A percentile compares a stretch with the other conserved stretches of the same genome.
phyloP scores from a whole-genome alignment of 2,329 filamentous ascomycete species.

The Pseudogymnoascus sp. region DNA sequence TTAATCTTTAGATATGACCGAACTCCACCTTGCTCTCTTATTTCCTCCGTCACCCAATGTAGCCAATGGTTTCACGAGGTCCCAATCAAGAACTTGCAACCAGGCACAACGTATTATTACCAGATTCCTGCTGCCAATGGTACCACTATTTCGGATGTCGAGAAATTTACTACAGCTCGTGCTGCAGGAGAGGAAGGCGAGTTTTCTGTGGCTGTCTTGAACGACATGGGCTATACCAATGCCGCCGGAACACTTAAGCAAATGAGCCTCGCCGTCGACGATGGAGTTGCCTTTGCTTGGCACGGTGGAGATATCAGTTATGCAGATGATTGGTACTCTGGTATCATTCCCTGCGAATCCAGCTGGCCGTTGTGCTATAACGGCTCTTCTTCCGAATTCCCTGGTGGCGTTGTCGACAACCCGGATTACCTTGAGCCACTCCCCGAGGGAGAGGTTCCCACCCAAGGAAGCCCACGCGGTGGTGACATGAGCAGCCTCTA shows the following conservation, averaged over 20 bases:
- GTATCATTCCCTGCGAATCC: slow-evolving; percentile 40
- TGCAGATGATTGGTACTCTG: slow-evolving; percentile 42
- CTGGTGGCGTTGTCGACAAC: slow-evolving; percentile 22
- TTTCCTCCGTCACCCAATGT: slow-evolving; percentile 39
- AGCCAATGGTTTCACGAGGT: slow-evolving; percentile 45
- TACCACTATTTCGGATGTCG: slow-evolving; percentile 37
- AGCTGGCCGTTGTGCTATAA: slow-evolving; percentile 45
- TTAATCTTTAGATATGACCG: slow-evolving; percentile 37
- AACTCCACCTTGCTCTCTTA: slow-evolving; percentile 40
- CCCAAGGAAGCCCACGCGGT: slow-evolving; percentile 38
- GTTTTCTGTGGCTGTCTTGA: slow-evolving; percentile 40
- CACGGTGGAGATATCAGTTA: slow-evolving; percentile 45
- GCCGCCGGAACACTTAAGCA: slow-evolving; percentile 39
- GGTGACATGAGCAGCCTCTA: slow-evolving; percentile 42
- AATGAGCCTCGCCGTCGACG: slow-evolving; percentile 32
- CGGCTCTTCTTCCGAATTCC: slow-evolving; percentile 35
- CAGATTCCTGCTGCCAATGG: slow-evolving; percentile 40
- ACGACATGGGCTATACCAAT: slow-evolving; percentile 48
- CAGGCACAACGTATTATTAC: slow-evolving; percentile 43
- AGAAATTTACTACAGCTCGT: slow-evolving; percentile 39
- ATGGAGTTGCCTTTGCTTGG: slow-evolving; percentile 43
- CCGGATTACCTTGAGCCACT: slow-evolving; percentile 35
- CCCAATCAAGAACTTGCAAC: slow-evolving; percentile 32
- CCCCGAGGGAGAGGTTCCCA: slow-evolving; percentile 35
- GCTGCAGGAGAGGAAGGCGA: slow-evolving; percentile 33